Conservation (phyloP, 768 basidiomycete species). For the Hygrophorus russula region DNA sequence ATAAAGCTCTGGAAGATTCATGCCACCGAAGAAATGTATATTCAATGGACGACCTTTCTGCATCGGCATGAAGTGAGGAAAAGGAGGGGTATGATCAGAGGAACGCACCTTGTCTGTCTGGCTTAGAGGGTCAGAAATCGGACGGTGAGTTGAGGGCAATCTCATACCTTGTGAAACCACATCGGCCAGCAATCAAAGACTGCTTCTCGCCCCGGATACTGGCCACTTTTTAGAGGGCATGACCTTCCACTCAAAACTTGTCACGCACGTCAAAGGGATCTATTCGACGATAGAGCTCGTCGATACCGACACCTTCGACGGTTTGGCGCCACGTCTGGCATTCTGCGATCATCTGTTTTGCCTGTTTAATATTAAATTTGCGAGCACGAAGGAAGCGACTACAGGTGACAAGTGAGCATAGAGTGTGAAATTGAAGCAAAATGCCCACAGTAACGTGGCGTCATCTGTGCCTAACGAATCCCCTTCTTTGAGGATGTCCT, state of each 20-base stretch:
- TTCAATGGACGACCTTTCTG: slow-evolving; percentile 67
- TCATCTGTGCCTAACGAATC: slow-evolving; percentile 52
- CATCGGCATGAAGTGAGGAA: background rate
- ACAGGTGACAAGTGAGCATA: background rate
- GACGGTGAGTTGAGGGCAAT: background rate
- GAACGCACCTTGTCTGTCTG: slow-evolving; percentile 57
- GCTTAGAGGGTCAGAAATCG: background rate
- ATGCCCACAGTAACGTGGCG: slow-evolving; percentile 44
- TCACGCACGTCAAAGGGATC: slow-evolving; percentile 62
- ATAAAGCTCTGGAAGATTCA: slow-evolving; percentile 48
- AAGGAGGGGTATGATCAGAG: background rate
- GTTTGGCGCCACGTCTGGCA: slow-evolving; percentile 61
- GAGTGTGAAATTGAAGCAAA: background rate
- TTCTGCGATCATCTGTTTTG: slow-evolving; percentile 55
- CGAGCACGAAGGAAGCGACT: slow-evolving; percentile 75
- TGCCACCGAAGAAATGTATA: slow-evolving; percentile 49
- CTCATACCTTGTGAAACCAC: slow-evolving; percentile 63
- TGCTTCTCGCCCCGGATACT: slow-evolving; percentile 62
- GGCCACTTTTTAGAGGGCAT: background rate
- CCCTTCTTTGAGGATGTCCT: slow-evolving; percentile 46
- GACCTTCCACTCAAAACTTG: background rate
- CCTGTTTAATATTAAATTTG: slow-evolving; percentile 43
- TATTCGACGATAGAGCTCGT: slow-evolving; percentile 45
- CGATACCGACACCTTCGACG: slow-evolving; percentile 54
- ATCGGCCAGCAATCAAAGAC: slow-evolving; percentile 72